These are phyloP conservation scores for Terfezia claveryi DNA, from an alignment of 495 filamentous ascomycete genomes.

Conservation along the genomic window DNA sequence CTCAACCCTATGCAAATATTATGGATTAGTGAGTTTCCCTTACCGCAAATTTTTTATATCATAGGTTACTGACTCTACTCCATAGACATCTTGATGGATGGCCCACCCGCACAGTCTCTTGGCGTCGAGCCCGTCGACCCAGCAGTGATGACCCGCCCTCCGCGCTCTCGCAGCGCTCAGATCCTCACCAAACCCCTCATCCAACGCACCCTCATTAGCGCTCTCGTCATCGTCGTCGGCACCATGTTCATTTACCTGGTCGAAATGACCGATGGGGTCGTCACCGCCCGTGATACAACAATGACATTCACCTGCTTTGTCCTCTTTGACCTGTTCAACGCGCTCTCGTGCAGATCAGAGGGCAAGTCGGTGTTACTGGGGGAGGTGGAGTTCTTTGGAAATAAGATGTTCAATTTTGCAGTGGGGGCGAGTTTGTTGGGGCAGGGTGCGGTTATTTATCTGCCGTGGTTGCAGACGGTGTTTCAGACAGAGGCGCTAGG, in stretches of 20 bases:
- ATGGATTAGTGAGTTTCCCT: constrained; percentile 69
- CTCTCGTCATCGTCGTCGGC: constrained; percentile 69
- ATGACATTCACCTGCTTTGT: constrained; percentile 99
- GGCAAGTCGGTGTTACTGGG: constrained; percentile 68
- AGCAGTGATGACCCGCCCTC: constrained; percentile 77
- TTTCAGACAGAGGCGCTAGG: constrained; percentile 85
- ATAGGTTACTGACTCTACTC: constrained; percentile 1
- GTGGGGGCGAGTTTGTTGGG: constrained; percentile 65
- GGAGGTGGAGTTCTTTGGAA: constrained; percentile 60
- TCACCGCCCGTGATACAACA: constrained; percentile 86
- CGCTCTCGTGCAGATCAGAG: constrained; percentile 78
- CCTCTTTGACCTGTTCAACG: constrained; percentile 98
- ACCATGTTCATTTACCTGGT: constrained; percentile 76
- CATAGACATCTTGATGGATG: constrained; percentile 96
- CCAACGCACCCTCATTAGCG: constrained; percentile 66
- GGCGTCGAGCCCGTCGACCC: constrained; percentile 92
- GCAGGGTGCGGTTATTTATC: constrained; percentile 76
- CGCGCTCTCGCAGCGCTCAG: constrained; percentile 59
- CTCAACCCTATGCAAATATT: constrained; percentile 98
- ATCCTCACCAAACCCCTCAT: constrained; percentile 70
- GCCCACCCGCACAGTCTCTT: constrained; percentile 87
- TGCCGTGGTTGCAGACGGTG: constrained; percentile 74
- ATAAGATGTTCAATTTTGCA: constrained; percentile 90
- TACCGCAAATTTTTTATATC: neutral
- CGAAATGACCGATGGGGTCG: constrained; percentile 68